Conservation (phyloP, 1,284 basidiomycete genomes). For the Cystodermella granulosa region DNA sequence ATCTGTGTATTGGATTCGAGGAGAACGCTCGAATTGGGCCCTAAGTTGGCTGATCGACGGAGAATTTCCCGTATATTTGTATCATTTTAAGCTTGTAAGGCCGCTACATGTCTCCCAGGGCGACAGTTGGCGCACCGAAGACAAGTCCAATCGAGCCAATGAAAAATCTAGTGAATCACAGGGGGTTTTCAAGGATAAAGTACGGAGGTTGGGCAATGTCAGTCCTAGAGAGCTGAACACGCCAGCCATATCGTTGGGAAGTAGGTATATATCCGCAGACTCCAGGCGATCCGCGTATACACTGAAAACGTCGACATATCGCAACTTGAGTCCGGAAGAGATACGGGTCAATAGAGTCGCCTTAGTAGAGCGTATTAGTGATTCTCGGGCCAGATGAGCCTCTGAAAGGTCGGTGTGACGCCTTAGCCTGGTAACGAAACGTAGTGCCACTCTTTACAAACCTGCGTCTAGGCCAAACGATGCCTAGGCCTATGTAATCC, state of each 20-base stretch:
- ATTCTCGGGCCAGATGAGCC: constrained; percentile 28
- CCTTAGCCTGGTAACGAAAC: constrained; percentile 37
- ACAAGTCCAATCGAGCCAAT: constrained; percentile 25
- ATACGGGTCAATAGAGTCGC: constrained; percentile 31
- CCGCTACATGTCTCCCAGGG: constrained; percentile 27
- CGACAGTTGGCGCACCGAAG: constrained; percentile 26
- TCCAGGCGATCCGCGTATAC: constrained; percentile 26
- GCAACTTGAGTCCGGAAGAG: constrained; percentile 25
- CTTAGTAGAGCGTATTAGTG: constrained; percentile 31
- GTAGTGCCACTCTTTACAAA: constrained; percentile 34
- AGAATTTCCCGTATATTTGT: constrained; percentile 23
- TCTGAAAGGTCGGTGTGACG: constrained; percentile 35
- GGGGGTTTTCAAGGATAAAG: constrained; percentile 31
- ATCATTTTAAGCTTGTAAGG: constrained; percentile 32
- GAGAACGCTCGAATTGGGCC: constrained; percentile 27
- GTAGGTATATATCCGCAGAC: constrained; percentile 34
- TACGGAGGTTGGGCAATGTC: constrained; percentile 22
- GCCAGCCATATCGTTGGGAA: constrained; percentile 28
- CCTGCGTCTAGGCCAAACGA: constrained; percentile 37
- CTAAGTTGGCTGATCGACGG: constrained; percentile 28
- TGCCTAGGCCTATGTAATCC: constrained; percentile 22
- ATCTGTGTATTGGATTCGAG: constrained; percentile 26
- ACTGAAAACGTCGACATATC: constrained; percentile 21
- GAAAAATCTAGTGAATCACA: constrained; percentile 23
- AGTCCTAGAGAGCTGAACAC: constrained; percentile 28